Evolutionary conservation across 2,329 filamentous ascomycete species (phyloP).

Genomic region (Hypocreales sp.): DNA sequence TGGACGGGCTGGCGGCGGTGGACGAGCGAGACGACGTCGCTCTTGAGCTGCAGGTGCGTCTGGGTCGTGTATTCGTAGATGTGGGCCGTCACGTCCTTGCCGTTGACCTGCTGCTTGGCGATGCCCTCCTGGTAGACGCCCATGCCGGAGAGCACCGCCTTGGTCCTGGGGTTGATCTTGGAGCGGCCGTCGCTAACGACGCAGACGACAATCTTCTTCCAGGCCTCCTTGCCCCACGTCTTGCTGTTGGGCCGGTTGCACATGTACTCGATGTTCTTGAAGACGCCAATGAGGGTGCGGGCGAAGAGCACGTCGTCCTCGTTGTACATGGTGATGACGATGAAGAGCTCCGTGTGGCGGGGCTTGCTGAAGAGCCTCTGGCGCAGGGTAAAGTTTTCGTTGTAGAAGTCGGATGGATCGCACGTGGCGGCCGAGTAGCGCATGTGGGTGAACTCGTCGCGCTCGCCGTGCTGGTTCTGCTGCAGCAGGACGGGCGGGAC

Average conservation of each 20-base stretch:
- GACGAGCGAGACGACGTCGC: slow-evolving; percentile 71
- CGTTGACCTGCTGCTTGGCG: slow-evolving; percentile 94
- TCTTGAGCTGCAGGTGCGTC: slow-evolving; percentile 78
- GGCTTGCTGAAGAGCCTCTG: slow-evolving; percentile 88
- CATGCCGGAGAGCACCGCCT: slow-evolving; percentile 78
- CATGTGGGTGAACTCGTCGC: slow-evolving; percentile 85
- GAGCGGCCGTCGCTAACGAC: slow-evolving; percentile 92
- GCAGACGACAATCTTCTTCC: slow-evolving; percentile 99
- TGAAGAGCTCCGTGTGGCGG: slow-evolving; percentile 86
- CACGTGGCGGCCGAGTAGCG: slow-evolving; percentile 90
- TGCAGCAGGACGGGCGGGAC: slow-evolving; percentile 79
- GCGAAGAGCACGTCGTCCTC: slow-evolving; percentile 95
- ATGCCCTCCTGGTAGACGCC: slow-evolving; percentile 98
- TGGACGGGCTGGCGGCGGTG: slow-evolving; percentile 83
- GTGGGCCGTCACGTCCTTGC: slow-evolving; percentile 90
- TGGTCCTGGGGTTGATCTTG: slow-evolving; percentile 89
- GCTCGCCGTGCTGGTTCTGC: slow-evolving; percentile 79
- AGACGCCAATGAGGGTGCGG: slow-evolving; percentile 87
- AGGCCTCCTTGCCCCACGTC: slow-evolving; percentile 95
- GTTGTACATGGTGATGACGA: slow-evolving; percentile 98
- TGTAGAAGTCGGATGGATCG: slow-evolving; percentile 77
- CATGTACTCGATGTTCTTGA: slow-evolving; percentile 99
- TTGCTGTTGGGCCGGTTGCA: slow-evolving; percentile 85
- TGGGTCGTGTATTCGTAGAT: slow-evolving; percentile 93
- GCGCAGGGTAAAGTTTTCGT: slow-evolving; percentile 78